phyloP scores from a whole-genome alignment of 345 rosid species.

The Atalantia buxifolia region DNA sequence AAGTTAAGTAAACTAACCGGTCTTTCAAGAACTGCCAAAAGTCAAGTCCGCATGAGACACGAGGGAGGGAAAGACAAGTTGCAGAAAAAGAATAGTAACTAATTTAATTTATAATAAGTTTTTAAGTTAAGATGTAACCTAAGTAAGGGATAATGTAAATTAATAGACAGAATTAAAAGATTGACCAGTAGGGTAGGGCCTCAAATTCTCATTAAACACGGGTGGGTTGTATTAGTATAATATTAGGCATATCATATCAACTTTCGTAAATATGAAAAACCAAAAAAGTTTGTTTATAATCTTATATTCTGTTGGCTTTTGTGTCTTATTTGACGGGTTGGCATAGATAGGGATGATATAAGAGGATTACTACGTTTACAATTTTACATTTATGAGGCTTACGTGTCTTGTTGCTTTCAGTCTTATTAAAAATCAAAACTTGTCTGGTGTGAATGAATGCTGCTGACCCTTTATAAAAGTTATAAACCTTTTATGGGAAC shows the following conservation, averaged over 20 bases:
- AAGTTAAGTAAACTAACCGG: neutral
- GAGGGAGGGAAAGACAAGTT: neutral
- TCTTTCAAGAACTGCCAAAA: neutral
- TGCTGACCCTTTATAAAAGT: neutral
- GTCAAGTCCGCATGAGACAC: neutral
- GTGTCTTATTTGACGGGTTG: neutral
- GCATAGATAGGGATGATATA: neutral
- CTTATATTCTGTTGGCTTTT: neutral
- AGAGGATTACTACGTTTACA: too few species aligned
- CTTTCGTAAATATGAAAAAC: too few species aligned
- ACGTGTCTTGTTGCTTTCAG: conserved; percentile 12
- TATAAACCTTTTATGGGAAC: neutral
- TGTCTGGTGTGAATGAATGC: conserved; percentile 15
- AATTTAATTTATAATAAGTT: neutral
- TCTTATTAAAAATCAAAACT: neutral
- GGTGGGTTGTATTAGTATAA: neutral
- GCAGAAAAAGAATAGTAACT: neutral
- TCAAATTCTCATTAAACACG: neutral
- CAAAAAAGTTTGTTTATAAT: too few species aligned
- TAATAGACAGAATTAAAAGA: neutral
- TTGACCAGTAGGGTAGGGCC: neutral
- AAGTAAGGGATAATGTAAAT: conserved; percentile 23
- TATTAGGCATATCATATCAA: neutral
- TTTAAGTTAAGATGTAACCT: conserved; percentile 17
- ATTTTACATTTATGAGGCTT: too few species aligned